These are phyloP conservation scores for Verticillium longisporum DNA, from an alignment of 2,329 filamentous ascomycete species.

Conservation along the genomic window DNA sequence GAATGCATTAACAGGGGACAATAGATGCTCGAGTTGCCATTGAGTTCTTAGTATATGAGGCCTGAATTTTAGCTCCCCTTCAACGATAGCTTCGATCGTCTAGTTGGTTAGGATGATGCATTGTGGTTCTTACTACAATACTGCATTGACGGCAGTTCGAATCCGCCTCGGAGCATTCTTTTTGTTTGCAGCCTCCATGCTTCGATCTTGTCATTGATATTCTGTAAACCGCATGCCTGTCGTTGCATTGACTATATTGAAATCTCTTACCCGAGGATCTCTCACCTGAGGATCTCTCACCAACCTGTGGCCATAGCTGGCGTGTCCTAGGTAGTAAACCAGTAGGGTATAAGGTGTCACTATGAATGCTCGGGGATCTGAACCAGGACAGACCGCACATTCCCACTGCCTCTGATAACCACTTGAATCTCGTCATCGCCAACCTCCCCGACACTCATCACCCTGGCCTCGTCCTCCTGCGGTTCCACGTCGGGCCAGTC, in stretches of 20 bases:
- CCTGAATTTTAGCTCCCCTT: neutral
- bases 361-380: neutral
- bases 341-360: neutral
- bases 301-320: no score
- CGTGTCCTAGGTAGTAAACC: no score
- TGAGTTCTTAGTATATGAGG: neutral
- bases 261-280: no score
- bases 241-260: no score
- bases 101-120: slow-evolving; percentile 14
- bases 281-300: no score
- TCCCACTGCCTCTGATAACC: slow-evolving; percentile 37
- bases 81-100: slow-evolving; percentile 8
- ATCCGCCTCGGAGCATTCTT: slow-evolving; percentile 10
- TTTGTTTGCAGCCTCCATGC: neutral
- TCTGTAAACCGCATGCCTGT: no score
- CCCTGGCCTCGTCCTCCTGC: slow-evolving; percentile 16
- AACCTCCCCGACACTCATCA: slow-evolving; percentile 14
- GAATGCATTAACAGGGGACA: no score
- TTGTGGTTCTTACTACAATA: slow-evolving; percentile 10
- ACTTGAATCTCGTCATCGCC: slow-evolving; percentile 16
- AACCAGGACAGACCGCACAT: slow-evolving; percentile 37
- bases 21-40: no score
- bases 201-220: neutral
- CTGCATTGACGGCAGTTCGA: slow-evolving; percentile 13
- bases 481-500: slow-evolving; percentile 50